Conservation (phyloP, 129 eudicot genomes). For the Helianthus annuus region HanXRQr2.0-SUNRISE NC_035447.2:121337133-121337632, state of each 20-base stretch:
- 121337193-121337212: slow-evolving; percentile 47
- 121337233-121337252: slow-evolving; percentile 69
- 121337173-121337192: too few species aligned
- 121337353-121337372: slow-evolving; percentile 18
- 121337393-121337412: background rate
- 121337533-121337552: too few species aligned
- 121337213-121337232: slow-evolving; percentile 53
- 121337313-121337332: slow-evolving; percentile 15
- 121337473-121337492: too few species aligned
- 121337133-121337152: background rate
- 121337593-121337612: too few species aligned
- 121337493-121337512: too few species aligned
- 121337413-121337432: background rate
- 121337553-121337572: too few species aligned
- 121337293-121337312: slow-evolving; percentile 33
- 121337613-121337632: too few species aligned
- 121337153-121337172: background rate
- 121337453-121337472: too few species aligned
- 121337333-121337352: slow-evolving; percentile 28
- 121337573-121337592: too few species aligned
- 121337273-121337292: slow-evolving; percentile 22
- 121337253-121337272: slow-evolving; percentile 50
- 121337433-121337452: background rate
- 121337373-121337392: slow-evolving; percentile 12
- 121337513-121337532: too few species aligned